Evolutionary conservation across 441 rosid species (phyloP).

Genomic region (Rhodomyrtus psidioides): DNA sequence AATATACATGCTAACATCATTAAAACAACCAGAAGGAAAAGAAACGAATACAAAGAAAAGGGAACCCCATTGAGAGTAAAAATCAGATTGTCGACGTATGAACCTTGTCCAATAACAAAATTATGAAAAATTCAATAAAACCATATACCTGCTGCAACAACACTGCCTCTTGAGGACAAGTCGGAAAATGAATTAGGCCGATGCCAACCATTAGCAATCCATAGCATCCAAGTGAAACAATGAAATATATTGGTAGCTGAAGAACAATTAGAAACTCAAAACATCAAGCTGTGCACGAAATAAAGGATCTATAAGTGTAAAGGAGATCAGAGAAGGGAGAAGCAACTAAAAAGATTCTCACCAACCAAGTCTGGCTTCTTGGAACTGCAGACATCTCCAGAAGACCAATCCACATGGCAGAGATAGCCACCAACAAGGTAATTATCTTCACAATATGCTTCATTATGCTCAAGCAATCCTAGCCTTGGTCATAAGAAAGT

Average conservation of each 20-base stretch:
- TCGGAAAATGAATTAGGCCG: conserved; percentile 80
- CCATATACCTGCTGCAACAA: conserved; percentile 68
- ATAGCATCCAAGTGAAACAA: conserved; percentile 83
- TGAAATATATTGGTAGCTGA: conserved; percentile 72
- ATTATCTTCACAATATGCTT: conserved; percentile 80
- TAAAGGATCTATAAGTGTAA: not conserved
- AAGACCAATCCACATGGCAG: conserved; percentile 72
- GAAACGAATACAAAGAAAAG: not conserved
- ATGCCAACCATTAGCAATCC: conserved; percentile 90
- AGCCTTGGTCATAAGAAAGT: not conserved
- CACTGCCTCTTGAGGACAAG: conserved; percentile 81
- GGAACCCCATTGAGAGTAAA: not conserved
- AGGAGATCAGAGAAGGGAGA: not conserved
- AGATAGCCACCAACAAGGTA: conserved; percentile 45
- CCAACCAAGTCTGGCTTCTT: conserved; percentile 63
- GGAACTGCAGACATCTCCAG: conserved; percentile 69
- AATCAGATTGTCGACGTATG: not conserved
- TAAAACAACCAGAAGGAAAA: not conserved
- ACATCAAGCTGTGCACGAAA: not conserved
- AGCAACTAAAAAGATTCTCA: conserved; percentile 23
- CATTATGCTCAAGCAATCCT: conserved; percentile 20
- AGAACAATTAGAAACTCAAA: not conserved
- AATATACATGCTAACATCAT: not conserved
- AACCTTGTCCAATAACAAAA: not conserved
- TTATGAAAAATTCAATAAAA: not conserved